Conservation (phyloP, 805 yeast genomes). For the Cyberlindnera lachancei region DNA sequence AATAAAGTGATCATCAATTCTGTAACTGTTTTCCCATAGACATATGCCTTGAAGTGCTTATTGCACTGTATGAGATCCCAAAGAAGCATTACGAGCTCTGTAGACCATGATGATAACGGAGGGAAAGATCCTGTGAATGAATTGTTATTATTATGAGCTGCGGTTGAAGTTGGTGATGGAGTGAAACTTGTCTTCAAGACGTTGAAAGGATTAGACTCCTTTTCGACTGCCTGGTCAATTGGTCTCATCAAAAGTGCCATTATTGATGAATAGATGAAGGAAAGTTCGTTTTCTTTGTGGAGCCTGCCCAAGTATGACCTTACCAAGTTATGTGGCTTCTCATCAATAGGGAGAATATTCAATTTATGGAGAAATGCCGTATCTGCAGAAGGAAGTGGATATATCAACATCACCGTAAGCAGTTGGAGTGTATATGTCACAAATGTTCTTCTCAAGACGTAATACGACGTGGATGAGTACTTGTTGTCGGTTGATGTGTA, state of each 20-base stretch:
- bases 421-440: constrained; percentile 55
- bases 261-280: constrained; percentile 39
- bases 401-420: constrained; percentile 50
- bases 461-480: constrained; percentile 19
- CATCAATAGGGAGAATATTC: constrained; percentile 21
- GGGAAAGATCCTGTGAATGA: constrained; percentile 26
- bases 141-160: constrained; percentile 1
- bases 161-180: constrained; percentile 8
- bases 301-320: constrained; percentile 46
- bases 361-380: constrained; percentile 28
- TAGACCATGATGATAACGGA: constrained; percentile 39
- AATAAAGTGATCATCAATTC: constrained; percentile 48
- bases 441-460: constrained; percentile 36
- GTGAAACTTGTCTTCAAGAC: constrained; percentile 16
- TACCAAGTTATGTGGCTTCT: constrained; percentile 38
- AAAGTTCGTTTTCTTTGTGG: constrained; percentile 47
- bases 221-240: constrained; percentile 30
- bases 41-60: constrained; percentile 38
- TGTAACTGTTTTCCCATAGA: constrained; percentile 39
- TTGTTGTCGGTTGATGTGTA: constrained; percentile 15
- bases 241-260: constrained; percentile 42
- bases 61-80: constrained; percentile 81
- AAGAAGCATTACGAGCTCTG: constrained; percentile 52
- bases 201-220: constrained; percentile 30
- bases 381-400: constrained; percentile 51